phyloP scores from a whole-genome alignment of 768 basidiomycete genomes.

The Auricularia sp. region DNA sequence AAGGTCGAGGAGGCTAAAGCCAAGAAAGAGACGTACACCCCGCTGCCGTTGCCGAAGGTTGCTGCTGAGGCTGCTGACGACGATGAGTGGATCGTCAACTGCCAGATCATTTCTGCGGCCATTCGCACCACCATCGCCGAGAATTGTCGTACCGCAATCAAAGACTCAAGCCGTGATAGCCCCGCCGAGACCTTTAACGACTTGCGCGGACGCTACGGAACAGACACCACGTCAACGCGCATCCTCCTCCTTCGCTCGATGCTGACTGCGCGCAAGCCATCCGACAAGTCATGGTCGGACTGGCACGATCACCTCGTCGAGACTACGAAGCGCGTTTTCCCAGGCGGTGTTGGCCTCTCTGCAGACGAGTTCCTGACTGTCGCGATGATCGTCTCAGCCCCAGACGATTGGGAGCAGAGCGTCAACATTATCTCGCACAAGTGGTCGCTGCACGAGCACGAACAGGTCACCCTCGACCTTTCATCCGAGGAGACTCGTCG shows the following conservation, averaged over 20 bases:
- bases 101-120: background rate
- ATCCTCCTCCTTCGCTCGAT: background rate
- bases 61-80: background rate
- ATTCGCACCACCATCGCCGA: background rate
- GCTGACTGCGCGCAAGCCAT: background rate
- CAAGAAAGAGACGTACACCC: too few species aligned
- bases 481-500: background rate
- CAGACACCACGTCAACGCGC: background rate
- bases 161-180: background rate
- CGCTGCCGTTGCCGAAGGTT: too few species aligned
- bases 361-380: background rate
- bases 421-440: background rate
- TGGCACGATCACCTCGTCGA: background rate
- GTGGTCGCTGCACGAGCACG: background rate
- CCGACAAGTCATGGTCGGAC: background rate
- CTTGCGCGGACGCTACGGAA: background rate
- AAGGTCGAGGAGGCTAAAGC: too few species aligned
- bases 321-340: background rate
- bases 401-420: background rate
- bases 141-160: background rate
- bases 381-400: background rate
- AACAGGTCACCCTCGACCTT: background rate
- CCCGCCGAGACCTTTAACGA: background rate
- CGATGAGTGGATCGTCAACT: background rate
- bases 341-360: background rate